Evolutionary conservation across 345 rosid species (phyloP).

Genomic region (Hypericum androsaemum): DNA sequence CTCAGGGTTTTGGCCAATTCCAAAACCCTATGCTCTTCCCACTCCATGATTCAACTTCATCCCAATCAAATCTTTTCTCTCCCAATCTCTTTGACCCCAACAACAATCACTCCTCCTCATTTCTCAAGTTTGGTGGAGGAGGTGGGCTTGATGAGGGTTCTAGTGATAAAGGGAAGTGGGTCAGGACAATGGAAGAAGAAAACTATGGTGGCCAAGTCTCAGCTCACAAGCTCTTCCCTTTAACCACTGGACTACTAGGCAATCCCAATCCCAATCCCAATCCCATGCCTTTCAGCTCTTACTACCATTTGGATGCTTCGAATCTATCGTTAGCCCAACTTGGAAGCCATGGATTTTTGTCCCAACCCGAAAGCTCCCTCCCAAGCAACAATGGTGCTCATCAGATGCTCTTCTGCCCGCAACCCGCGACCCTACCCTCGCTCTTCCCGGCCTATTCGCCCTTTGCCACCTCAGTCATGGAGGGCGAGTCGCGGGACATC

Average conservation of each 20-base stretch:
- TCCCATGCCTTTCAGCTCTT: constrained; percentile 29
- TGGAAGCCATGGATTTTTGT: constrained; percentile 48
- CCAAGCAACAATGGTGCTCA: constrained; percentile 5
- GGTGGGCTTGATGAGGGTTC: too few species aligned
- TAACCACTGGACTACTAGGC: constrained; percentile 23
- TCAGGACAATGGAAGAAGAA: constrained; percentile 30
- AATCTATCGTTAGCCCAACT: constrained; percentile 56
- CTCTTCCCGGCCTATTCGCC: constrained; percentile 50
- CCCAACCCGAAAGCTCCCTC: constrained; percentile 36
- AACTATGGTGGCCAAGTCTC: constrained; percentile 21
- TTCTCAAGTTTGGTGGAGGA: too few species aligned
- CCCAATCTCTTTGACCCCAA: too few species aligned
- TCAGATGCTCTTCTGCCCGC: constrained; percentile 50
- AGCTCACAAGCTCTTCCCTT: constrained; percentile 40
- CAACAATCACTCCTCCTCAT: too few species aligned
- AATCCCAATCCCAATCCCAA: constrained; percentile 18
- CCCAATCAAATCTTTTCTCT: too few species aligned
- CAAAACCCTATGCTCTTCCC: too few species aligned
- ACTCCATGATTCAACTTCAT: too few species aligned
- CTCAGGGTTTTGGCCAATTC: constrained; percentile 15
- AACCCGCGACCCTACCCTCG: constrained; percentile 40
- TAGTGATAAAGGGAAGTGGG: constrained; percentile 59
- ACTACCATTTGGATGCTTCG: constrained; percentile 54
- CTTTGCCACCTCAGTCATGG: constrained; percentile 14
- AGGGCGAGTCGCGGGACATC: constrained; percentile 8